Base-by-base conservation (phyloP, 768 basidiomycete species). In the Serendipita sp. region DNA sequence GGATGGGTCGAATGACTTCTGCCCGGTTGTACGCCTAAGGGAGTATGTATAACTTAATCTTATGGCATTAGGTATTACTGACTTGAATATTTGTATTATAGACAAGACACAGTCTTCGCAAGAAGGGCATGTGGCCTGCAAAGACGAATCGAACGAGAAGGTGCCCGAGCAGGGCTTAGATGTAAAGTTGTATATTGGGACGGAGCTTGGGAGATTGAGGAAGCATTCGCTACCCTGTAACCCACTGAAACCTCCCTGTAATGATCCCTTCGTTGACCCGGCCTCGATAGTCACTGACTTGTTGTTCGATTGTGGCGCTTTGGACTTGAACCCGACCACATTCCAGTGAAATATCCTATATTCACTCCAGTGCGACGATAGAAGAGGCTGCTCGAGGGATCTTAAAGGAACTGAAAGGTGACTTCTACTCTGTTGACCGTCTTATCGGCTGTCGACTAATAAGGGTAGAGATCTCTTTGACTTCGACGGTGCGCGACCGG, bases 171-270 rank as follows among this genome's bases (percentile, higher is more conserved):
- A 11, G 89, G 89, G 10, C 79, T 96, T 66, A 81, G 82, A 65
- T 86, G 86, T 69, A 73, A 84, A 64, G 81, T 93, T 66, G 78
- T 83, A 69, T 87, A 89, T 72, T 98, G 95, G 95, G 82, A 82
- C 3, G 92, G 91, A 44, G 94, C 93, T 48, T 98, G 95, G 95
- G 91, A 97, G 72, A 85, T 93, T 51, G 95, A 98, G 73, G 91
- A 95, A 74, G 79, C 82, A 47, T 88, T 91, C 70, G 72, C 71
- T 45, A 74, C 72, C 32, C 73, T 83, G 23, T 70, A 64, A 7
- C 16, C 3, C 56, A 41, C 7, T 7, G 38, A 13, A 13, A 41
- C 23, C 23, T 23, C 23, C 23, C 23, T 23, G 38, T 13, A 41
- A 5, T 41, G 38, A 41, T 41, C 38, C 13, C 13, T 7, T 13